phyloP scores from a whole-genome alignment of 2,329 filamentous ascomycete species.

The Mycosphaerella sp. region DNA sequence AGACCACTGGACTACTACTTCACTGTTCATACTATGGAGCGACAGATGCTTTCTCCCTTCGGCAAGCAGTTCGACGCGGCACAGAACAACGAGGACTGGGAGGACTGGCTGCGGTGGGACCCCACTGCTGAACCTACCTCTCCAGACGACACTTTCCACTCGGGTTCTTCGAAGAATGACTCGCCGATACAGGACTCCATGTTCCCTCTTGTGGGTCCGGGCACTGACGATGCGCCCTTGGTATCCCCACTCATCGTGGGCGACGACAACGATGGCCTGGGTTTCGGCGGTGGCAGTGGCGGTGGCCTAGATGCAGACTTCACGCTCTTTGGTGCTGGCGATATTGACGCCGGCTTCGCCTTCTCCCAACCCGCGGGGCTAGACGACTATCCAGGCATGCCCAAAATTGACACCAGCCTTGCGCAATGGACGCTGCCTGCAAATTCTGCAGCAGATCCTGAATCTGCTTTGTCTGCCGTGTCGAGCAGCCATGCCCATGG shows the following conservation, averaged over 20 bases:
- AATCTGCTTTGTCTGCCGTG: slow-evolving; percentile 21
- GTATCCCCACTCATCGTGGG: slow-evolving; percentile 33
- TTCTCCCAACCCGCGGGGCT: slow-evolving; percentile 24
- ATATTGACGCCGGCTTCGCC: slow-evolving; percentile 27
- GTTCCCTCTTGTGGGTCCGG: slow-evolving; percentile 25
- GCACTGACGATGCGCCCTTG: slow-evolving; percentile 24
- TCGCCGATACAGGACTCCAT: slow-evolving; percentile 32
- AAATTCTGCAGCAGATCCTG: slow-evolving; percentile 15
- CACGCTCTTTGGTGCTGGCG: slow-evolving; percentile 27
- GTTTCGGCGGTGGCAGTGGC: slow-evolving; percentile 22
- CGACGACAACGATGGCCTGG: slow-evolving; percentile 29
- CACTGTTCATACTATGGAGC: not conserved
- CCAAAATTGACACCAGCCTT: slow-evolving; percentile 25
- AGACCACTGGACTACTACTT: slow-evolving; percentile 1
- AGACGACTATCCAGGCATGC: slow-evolving; percentile 17
- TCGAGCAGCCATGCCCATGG: slow-evolving; percentile 23
- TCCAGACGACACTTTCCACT: slow-evolving; percentile 33
- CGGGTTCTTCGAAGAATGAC: slow-evolving; percentile 33
- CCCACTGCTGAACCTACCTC: slow-evolving; percentile 35
- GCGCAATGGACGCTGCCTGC: slow-evolving; percentile 25
- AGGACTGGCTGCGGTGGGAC: slow-evolving; percentile 46
- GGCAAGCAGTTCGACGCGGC: slow-evolving; percentile 14
- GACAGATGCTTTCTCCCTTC: slow-evolving; percentile 13
- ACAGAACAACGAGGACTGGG: slow-evolving; percentile 36
- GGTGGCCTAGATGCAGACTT: slow-evolving; percentile 16